Evolutionary conservation across 2,329 filamentous ascomycete genomes (phyloP).

Genomic region (Fusarium sp.): DNA sequence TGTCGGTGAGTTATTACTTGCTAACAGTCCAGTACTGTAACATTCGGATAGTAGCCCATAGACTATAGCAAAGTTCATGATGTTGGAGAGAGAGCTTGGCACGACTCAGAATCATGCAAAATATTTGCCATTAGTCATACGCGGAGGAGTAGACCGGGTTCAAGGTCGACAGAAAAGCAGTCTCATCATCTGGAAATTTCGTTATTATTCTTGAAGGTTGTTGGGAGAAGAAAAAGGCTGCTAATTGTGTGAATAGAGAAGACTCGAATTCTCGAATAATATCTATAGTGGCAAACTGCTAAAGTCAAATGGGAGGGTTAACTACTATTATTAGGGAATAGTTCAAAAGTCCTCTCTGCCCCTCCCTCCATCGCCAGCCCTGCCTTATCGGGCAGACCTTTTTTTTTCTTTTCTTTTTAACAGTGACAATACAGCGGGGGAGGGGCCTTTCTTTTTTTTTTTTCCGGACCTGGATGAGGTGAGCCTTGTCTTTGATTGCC

Average conservation of each 20-base stretch:
- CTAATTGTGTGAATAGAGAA: not conserved
- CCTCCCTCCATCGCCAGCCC: conserved; percentile 21
- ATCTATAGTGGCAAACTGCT: conserved; percentile 10
- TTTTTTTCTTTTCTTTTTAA: not conserved
- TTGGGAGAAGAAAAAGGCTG: not conserved
- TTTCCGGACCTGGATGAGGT: not conserved
- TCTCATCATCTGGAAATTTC: conserved; percentile 14
- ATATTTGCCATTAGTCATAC: conserved; percentile 39
- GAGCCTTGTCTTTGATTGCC: not conserved
- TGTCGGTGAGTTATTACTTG: conserved; percentile 30
- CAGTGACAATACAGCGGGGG: conserved; percentile 27
- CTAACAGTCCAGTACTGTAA: not conserved
- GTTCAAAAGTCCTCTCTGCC: conserved; percentile 9
- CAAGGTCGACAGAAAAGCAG: not conserved
- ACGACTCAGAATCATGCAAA: conserved; percentile 43
- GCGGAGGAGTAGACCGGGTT: conserved; percentile 14
- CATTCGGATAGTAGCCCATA: conserved; percentile 1
- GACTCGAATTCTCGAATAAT: not conserved
- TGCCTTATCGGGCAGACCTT: conserved; percentile 14
- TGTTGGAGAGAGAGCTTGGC: conserved; percentile 27
- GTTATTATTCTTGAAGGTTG: conserved; percentile 3
- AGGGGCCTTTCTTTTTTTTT: conserved; percentile 31
- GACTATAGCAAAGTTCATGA: conserved; percentile 35
- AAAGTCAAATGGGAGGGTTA: not conserved
- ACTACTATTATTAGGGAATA: not conserved